Conservation (phyloP, 2,329 filamentous ascomycete genomes). For the Alternaria sp. region DNA sequence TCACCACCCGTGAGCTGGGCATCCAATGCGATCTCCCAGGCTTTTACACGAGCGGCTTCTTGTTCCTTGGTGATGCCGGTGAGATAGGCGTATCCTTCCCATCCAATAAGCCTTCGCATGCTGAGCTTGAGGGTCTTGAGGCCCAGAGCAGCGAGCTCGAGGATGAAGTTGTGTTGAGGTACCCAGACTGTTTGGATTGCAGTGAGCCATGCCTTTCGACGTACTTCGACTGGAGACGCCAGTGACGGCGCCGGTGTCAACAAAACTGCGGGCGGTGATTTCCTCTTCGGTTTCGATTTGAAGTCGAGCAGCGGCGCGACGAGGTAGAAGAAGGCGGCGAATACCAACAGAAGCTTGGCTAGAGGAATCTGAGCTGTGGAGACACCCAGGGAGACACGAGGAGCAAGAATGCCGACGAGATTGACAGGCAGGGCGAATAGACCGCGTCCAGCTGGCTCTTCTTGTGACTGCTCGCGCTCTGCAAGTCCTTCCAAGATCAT, state of each 20-base stretch:
- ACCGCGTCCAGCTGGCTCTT: constrained; percentile 48
- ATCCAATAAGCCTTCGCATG: constrained; percentile 76
- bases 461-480: constrained; percentile 63
- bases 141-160: constrained; percentile 81
- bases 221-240: constrained; percentile 82
- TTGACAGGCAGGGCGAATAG: constrained; percentile 53
- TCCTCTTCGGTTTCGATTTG: constrained; percentile 62
- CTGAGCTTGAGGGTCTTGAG: constrained; percentile 84
- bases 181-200: constrained; percentile 93
- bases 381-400: constrained; percentile 40
- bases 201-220: constrained; percentile 89
- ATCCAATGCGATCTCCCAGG: constrained; percentile 92
- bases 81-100: constrained; percentile 76
- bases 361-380: constrained; percentile 50
- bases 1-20: constrained; percentile 92
- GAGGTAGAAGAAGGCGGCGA: constrained; percentile 63
- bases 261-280: constrained; percentile 48
- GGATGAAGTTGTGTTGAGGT: constrained; percentile 82
- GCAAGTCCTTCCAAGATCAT: constrained; percentile 89
- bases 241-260: constrained; percentile 68
- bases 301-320: constrained; percentile 63
- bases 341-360: constrained; percentile 58
- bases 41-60: constrained; percentile 84
- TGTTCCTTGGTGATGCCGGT: constrained; percentile 84
- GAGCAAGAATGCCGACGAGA: constrained; percentile 37